phyloP scores from a whole-genome alignment of 2,329 filamentous ascomycete species.

The Phialemoniopsis sp. region DNA sequence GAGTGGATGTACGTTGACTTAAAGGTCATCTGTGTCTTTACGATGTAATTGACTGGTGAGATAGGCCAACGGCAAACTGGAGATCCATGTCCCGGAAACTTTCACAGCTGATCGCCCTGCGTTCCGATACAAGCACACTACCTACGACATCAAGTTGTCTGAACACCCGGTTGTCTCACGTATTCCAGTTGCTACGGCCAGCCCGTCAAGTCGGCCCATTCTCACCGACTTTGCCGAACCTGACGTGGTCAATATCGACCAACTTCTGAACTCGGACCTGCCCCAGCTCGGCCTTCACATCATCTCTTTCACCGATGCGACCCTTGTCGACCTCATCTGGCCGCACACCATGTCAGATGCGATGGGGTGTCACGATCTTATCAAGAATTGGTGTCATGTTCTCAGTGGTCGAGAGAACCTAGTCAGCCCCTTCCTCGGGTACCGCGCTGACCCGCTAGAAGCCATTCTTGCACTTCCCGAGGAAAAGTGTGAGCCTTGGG shows the following conservation, averaged over 20 bases:
- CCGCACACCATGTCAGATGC: constrained; percentile 44
- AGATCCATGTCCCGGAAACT: constrained; percentile 23
- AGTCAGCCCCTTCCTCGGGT: constrained; percentile 27
- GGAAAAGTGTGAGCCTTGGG: constrained; percentile 18
- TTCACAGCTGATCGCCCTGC: constrained; percentile 28
- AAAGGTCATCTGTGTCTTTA: neutral
- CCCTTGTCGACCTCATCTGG: constrained; percentile 39
- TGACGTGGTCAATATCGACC: constrained; percentile 19
- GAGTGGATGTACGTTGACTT: constrained; percentile 23
- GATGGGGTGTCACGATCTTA: constrained; percentile 33
- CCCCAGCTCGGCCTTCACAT: constrained; percentile 44
- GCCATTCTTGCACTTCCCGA: constrained; percentile 12
- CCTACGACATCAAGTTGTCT: constrained; percentile 26
- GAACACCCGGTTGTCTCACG: constrained; percentile 29
- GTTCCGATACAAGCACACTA: constrained; percentile 31
- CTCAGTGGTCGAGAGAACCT: constrained; percentile 35
- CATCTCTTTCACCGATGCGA: constrained; percentile 43
- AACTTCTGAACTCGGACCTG: constrained; percentile 33
- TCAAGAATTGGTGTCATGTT: constrained; percentile 40
- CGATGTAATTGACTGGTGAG: neutral
- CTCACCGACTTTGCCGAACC: no score
- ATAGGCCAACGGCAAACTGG: constrained; percentile 16
- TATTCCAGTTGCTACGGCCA: no score
- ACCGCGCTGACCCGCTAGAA: constrained; percentile 28
- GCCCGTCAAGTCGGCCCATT: no score